Evolutionary conservation across 1,284 basidiomycete species (phyloP), one percentile per base, ranked within the genome.

Genomic region (Sphagnurus paluster): DNA sequence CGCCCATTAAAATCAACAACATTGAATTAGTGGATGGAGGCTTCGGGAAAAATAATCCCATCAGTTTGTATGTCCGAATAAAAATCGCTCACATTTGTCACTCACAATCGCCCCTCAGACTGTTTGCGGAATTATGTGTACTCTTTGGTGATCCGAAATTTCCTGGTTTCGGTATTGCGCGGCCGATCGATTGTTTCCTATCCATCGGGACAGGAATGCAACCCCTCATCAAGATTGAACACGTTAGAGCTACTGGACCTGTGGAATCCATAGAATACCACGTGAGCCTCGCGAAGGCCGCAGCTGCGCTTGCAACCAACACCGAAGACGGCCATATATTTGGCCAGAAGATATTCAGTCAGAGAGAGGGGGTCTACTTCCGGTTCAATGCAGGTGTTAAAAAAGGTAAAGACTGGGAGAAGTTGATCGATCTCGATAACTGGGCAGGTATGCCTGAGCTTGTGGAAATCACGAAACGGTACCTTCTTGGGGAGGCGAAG

Each of bases 21-120:
- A 50, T 54, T 10, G 55, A 60, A 24, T 62, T 58, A n/a, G 50
- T 62, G 2, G 63, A 66, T 42, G 64, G 59, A 2, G 63, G 63
- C n/a, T 23, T 62, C 0, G 48, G 52, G 13, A 60, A 54, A 45
- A 65, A 65, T 34, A 66, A 66, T 36, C 58, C 58, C 1, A 45
- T 46, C 23, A 39, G 47, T 29, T 29, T 54, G 52, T 46, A 45
- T 9, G 52, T 48, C 6, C n/a, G n/a, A n/a, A n/a, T n/a, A n/a
- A n/a, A n/a, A n/a, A n/a, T n/a, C n/a, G n/a, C n/a, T n/a, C n/a
- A n/a, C n/a, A n/a, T n/a, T n/a, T n/a, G n/a, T n/a, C n/a, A 10
- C 17, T 24, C 9, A 2, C n/a, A 33, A 13, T 16, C 14, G 7
- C 5, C 17, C 11, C 21, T 23, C n/a, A 53, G 48, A n/a, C 42